Evolutionary conservation across 805 yeast species (phyloP).

Genomic region (Ogataea dorogensis): DNA sequence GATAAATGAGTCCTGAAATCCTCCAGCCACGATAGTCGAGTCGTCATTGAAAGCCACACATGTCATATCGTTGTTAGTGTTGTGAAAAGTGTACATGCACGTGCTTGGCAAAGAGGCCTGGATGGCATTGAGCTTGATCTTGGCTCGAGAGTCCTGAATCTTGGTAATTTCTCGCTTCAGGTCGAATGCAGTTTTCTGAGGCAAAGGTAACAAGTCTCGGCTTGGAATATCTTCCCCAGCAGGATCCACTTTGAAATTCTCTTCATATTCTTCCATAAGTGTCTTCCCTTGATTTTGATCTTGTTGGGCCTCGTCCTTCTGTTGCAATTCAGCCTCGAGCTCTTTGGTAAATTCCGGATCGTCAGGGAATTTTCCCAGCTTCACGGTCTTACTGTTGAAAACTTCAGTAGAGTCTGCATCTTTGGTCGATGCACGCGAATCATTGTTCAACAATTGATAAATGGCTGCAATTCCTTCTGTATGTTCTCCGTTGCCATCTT

Average conservation of each 20-base stretch:
- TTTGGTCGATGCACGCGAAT: slow-evolving; percentile 20
- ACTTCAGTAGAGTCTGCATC: slow-evolving; percentile 39
- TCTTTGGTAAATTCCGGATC: slow-evolving; percentile 85
- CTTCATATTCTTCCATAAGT: slow-evolving; percentile 65
- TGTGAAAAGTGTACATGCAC: slow-evolving; percentile 97
- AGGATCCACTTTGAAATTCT: slow-evolving; percentile 50
- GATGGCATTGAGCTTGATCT: slow-evolving; percentile 61
- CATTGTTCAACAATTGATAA: slow-evolving; percentile 34
- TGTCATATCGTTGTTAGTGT: slow-evolving; percentile 87
- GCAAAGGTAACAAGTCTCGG: slow-evolving; percentile 77
- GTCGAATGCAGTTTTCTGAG: slow-evolving; percentile 77
- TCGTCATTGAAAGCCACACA: slow-evolving; percentile 85
- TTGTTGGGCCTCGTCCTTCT: slow-evolving; percentile 58
- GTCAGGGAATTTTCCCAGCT: slow-evolving; percentile 79
- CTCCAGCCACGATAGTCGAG: slow-evolving; percentile 84
- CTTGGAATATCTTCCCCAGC: slow-evolving; percentile 67
- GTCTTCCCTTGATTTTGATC: slow-evolving; percentile 36
- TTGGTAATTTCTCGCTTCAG: slow-evolving; percentile 73
- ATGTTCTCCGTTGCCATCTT: slow-evolving; percentile 40
- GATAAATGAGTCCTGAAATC: slow-evolving; percentile 88
- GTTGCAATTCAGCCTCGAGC: slow-evolving; percentile 76
- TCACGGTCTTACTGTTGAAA: slow-evolving; percentile 70
- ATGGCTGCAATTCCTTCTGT: slow-evolving; percentile 50
- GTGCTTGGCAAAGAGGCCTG: slow-evolving; percentile 90
- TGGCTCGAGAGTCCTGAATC: slow-evolving; percentile 79